Conservation (phyloP, 352 stramenopile species). For the Phytophthora ohioensis region DNA sequence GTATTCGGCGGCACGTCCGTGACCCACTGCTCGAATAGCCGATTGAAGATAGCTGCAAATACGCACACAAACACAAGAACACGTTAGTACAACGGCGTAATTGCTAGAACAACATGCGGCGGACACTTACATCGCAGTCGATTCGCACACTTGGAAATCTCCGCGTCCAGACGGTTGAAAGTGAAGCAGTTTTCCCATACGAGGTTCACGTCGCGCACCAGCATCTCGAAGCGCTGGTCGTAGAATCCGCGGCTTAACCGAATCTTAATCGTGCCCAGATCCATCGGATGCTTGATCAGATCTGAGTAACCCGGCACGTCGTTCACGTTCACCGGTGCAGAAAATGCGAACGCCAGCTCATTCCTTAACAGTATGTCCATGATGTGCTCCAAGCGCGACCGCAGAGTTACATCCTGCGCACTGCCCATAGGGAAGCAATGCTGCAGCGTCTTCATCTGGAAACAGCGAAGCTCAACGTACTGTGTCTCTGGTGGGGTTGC, state of each 20-base stretch:
- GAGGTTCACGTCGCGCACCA: constrained; percentile 74
- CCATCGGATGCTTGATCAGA: constrained; percentile 89
- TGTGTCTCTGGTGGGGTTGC: constrained; percentile 31
- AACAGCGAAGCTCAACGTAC: constrained; percentile 67
- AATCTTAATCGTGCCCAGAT: constrained; percentile 90
- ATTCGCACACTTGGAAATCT: constrained; percentile 84
- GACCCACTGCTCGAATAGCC: constrained; percentile 84
- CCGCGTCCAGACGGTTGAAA: constrained; percentile 82
- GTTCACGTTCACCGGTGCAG: constrained; percentile 68
- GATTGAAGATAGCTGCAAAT: constrained; percentile 74
- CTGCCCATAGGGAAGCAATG: constrained; percentile 40
- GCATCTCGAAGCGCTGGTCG: constrained; percentile 58
- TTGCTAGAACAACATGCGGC: not conserved
- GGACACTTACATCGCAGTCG: constrained; percentile 75
- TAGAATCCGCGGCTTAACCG: constrained; percentile 78
- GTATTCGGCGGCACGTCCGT: constrained; percentile 61
- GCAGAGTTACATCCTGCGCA: constrained; percentile 58
- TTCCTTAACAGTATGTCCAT: constrained; percentile 70
- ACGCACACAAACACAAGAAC: constrained; percentile 20
- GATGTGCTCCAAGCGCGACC: constrained; percentile 66
- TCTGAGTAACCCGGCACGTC: constrained; percentile 77
- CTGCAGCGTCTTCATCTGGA: constrained; percentile 50
- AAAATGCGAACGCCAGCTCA: constrained; percentile 73
- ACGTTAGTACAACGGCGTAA: constrained; percentile 1
- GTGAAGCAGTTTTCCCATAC: constrained; percentile 90